Percentiles rank a stretch among this genome's conserved stretches.
phyloP scores from a whole-genome alignment of 495 filamentous ascomycete genomes.

The Trichoderma gamsii region DNA sequence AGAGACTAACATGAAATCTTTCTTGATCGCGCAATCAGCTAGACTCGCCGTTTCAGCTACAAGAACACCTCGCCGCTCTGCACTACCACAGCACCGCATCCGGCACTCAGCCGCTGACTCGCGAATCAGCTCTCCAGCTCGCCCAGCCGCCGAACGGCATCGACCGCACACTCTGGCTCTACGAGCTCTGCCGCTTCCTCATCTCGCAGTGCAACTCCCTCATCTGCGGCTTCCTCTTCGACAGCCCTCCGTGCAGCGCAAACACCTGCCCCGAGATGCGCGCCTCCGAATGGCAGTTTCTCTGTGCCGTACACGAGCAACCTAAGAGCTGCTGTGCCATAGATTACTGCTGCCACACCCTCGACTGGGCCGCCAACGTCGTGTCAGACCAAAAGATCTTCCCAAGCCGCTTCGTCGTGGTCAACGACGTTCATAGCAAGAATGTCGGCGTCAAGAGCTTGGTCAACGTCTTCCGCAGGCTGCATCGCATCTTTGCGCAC shows the following conservation, averaged over 20 bases:
- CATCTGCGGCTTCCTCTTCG: slow-evolving; percentile 85
- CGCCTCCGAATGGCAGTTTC: slow-evolving; percentile 96
- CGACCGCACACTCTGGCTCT: slow-evolving; percentile 87
- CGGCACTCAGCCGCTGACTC: slow-evolving; percentile 61
- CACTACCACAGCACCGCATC: slow-evolving; percentile 70
- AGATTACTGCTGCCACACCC: slow-evolving; percentile 96
- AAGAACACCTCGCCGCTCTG: slow-evolving; percentile 92
- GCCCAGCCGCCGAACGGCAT: slow-evolving; percentile 72
- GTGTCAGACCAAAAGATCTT: slow-evolving; percentile 88
- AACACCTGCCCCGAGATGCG: slow-evolving; percentile 95
- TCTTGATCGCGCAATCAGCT: slow-evolving; percentile 45
- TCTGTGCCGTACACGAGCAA: slow-evolving; percentile 93
- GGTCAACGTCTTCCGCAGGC: slow-evolving; percentile 85
- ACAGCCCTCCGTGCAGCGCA: slow-evolving; percentile 78
- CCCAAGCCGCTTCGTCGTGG: slow-evolving; percentile 75
- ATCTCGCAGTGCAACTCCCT: slow-evolving; percentile 88
- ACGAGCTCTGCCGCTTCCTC: slow-evolving; percentile 92
- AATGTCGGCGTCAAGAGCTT: slow-evolving; percentile 71
- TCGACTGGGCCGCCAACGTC: slow-evolving; percentile 92
- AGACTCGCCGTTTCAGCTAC: slow-evolving; percentile 95
- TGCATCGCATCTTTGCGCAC: slow-evolving; percentile 96
- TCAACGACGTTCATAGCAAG: slow-evolving; percentile 50
- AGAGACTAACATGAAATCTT: not conserved
- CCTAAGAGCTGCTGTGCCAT: slow-evolving; percentile 96
- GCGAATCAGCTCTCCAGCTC: slow-evolving; percentile 63